A percentile compares a stretch with the other conserved stretches of the same genome.
Conservation (phyloP, 495 filamentous ascomycete genomes). For the Geoglossum glabrum region DNA sequence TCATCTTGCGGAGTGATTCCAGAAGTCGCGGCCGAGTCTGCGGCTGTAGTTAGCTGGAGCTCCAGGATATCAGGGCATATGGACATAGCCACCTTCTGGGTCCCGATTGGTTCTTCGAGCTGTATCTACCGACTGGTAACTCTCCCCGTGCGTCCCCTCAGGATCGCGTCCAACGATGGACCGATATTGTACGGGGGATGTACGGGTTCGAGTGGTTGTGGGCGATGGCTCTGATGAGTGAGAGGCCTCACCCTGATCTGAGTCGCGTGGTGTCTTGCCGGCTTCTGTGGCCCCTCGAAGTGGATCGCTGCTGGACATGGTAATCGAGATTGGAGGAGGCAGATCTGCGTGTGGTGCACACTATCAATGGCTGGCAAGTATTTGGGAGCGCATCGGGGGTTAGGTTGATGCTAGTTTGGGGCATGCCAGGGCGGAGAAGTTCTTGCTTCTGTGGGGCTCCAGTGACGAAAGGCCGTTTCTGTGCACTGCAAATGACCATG, state of each 20-base stretch:
- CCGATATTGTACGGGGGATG: not conserved
- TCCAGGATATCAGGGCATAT: not conserved
- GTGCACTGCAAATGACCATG: not conserved
- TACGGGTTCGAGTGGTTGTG: not conserved
- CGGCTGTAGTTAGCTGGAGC: not conserved
- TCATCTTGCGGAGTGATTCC: not conserved
- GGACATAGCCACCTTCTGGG: not conserved
- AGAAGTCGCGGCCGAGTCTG: not conserved
- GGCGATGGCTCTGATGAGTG: not conserved
- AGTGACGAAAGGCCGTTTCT: not conserved
- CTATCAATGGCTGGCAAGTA: not conserved
- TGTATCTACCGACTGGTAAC: not conserved
- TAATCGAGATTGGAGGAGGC: not conserved
- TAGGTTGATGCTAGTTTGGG: not conserved
- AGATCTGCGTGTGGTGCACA: not conserved
- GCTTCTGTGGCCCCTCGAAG: not conserved
- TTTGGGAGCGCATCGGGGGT: not conserved
- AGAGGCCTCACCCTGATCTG: not conserved
- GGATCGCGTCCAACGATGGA: not conserved
- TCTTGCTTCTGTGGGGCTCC: not conserved
- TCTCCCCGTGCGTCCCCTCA: not conserved
- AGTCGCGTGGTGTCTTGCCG: not conserved
- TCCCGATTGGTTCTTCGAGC: not conserved
- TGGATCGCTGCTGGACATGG: not conserved
- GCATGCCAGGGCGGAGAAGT: not conserved